Base-by-base conservation (phyloP, 106 monocot genomes). In the Dioscorea alata region DNA sequence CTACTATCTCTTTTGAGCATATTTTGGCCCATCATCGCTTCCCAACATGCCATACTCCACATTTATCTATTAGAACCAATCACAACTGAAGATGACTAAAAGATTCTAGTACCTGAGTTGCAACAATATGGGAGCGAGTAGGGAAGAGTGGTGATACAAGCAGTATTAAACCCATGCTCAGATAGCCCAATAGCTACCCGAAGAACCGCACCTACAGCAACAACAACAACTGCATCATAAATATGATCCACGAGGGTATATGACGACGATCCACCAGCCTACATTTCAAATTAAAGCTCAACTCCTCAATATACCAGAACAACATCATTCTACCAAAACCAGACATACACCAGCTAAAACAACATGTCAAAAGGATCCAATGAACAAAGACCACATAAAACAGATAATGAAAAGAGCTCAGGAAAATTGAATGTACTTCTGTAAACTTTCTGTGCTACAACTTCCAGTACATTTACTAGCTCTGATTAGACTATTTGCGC, bases 201-300 rank as follows among this genome's bases (percentile, higher is more conserved):
- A 13, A 89, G 85, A 32, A 85, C 85, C 9, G 89, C 89, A 53
- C 89, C 89, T 10, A 82, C 89, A 24, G 89, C 89, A 61, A 82
- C 89, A n/a, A 89, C 82, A n/a, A 89, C 89, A 12, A 89, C 85
- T 28, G 85, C 89, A 77, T 89, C 89, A 66, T 89, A 89, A 18
- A 79, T 80, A 69, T 89, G 89, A 75, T 89, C 85, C 23, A 89
- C 89, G 50, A 89, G 58, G 7, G 85, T 89, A 59, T 89, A 89
- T 3, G 83, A 83, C 49, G 82, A 83, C 10, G 42, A 0, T 57
- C 4, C 58, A 61, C 75, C 75, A 67, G 71, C 60, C 80, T 76
- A 50, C 35, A 77, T 50, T 51, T 60, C 25, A 56, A 57, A 4
- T 9, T n/a, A 28, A 58, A 34, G 33, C 32, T 58, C 13, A 57